These are phyloP conservation scores for Rugonectria rugulosa DNA, from an alignment of 2,329 filamentous ascomycete species.

Conservation along the genomic window DNA sequence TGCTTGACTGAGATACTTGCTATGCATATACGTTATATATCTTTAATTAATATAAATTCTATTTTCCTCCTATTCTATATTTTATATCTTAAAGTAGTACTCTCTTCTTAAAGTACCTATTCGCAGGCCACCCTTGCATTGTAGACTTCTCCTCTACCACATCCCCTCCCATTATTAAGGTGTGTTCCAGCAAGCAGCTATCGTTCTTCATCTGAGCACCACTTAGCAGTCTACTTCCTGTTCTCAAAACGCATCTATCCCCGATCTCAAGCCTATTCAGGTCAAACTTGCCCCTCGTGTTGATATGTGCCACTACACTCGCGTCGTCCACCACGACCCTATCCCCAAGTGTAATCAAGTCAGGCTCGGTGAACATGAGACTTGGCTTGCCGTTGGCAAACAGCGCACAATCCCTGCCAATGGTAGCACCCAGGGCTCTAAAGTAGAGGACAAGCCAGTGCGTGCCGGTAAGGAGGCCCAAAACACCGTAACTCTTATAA, in stretches of 20 bases:
- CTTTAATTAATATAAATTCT: too few species aligned
- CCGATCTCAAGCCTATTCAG: slow-evolving; percentile 60
- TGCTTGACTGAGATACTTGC: too few species aligned
- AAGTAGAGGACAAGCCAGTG: slow-evolving; percentile 62
- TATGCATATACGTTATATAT: too few species aligned
- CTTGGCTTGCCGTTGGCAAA: slow-evolving; percentile 61
- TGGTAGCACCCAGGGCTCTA: slow-evolving; percentile 58
- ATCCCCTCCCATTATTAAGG: slow-evolving; percentile 64
- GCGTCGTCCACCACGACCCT: slow-evolving; percentile 63
- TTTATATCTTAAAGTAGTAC: not conserved
- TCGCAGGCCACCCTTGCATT: slow-evolving; percentile 62
- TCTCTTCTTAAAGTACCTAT: slow-evolving; percentile 23
- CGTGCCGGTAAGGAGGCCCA: slow-evolving; percentile 61
- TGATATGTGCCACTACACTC: slow-evolving; percentile 63
- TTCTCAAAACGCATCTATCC: slow-evolving; percentile 59
- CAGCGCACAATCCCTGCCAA: slow-evolving; percentile 62
- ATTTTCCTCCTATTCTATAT: not conserved
- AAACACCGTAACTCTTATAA: slow-evolving; percentile 58
- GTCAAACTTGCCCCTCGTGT: slow-evolving; percentile 63
- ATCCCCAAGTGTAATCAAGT: slow-evolving; percentile 61
- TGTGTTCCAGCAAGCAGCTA: slow-evolving; percentile 63
- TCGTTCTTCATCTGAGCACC: slow-evolving; percentile 62
- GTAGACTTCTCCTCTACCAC: slow-evolving; percentile 58
- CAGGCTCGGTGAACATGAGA: slow-evolving; percentile 65
- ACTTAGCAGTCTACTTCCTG: slow-evolving; percentile 59